phyloP scores from a whole-genome alignment of 2,329 filamentous ascomycete genomes.

The Fusarium poae region DNA sequence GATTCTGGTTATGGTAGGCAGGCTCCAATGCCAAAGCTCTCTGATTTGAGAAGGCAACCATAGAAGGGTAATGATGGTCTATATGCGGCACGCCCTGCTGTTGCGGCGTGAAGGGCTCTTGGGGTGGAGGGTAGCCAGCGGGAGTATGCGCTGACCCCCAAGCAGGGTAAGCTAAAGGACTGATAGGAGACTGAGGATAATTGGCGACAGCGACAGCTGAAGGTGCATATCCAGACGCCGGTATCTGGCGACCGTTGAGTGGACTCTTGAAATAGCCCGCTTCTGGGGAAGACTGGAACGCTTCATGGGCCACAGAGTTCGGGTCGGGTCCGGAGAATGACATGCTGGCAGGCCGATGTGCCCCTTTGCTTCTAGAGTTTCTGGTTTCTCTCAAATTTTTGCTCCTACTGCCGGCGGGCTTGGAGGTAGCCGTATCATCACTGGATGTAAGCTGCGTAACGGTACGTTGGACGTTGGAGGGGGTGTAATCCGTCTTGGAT shows the following conservation, averaged over 20 bases:
- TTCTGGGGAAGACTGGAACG: constrained; percentile 32
- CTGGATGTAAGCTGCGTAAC: constrained; percentile 40
- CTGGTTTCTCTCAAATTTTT: constrained; percentile 23
- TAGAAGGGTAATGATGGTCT: constrained; percentile 24
- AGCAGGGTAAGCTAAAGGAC: constrained; percentile 12
- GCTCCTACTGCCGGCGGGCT: constrained; percentile 11
- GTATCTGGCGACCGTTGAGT: constrained; percentile 13
- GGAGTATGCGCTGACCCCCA: constrained; percentile 32
- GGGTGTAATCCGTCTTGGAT: constrained; percentile 28
- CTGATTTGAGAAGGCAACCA: constrained; percentile 17
- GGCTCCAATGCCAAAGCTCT: constrained; percentile 3
- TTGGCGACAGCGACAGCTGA: constrained; percentile 12
- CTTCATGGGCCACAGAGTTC: constrained; percentile 19
- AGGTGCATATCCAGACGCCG: constrained; percentile 15
- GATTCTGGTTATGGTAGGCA: constrained; percentile 6
- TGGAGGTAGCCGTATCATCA: constrained; percentile 17
- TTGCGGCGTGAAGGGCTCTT: constrained; percentile 25
- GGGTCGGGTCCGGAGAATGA: constrained; percentile 34
- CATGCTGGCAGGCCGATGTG: constrained; percentile 26
- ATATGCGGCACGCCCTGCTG: constrained; percentile 4
- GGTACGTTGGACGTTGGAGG: constrained; percentile 20
- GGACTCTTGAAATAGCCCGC: constrained; percentile 30
- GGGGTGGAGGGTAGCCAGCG: constrained; percentile 30
- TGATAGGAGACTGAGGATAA: constrained; percentile 30
- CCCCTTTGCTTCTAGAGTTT: constrained; percentile 24